Base-by-base conservation (phyloP, 768 basidiomycete genomes). In the Tulasnella sp. region DNA sequence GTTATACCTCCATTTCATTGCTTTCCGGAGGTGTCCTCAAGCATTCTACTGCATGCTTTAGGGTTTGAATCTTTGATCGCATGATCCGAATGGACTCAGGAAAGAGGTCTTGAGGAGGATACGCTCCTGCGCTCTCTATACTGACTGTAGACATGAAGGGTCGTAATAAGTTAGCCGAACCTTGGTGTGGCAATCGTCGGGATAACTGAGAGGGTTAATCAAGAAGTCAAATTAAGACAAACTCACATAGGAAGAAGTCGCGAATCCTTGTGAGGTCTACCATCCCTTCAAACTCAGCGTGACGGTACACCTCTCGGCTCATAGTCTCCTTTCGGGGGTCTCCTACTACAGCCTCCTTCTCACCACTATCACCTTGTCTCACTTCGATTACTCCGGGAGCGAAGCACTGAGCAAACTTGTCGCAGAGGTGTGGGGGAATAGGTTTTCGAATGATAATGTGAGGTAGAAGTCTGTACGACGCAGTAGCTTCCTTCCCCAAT, bases 181-280 rank as follows among this genome's bases (percentile, higher is more conserved):
- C 15, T 7, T 15, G 26, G 23, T 17, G 32, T 17, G 55, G 1
- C 0, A 38, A 23, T 9, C 26, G 4, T 8, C 13, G 23, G 15
- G 3, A 49, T 53, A 42, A 27, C n/a, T 51, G 34, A 64, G 53
- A 38, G 4, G 11, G 58, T 15, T 38, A n/a, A n/a, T n/a, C n/a
- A n/a, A n/a, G n/a, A n/a, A n/a, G n/a, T 2, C 9, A 52, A 45
- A 49, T 43, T 15, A 45, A 52, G 15, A 26, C n/a, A 32, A 41
- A 75, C 89, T 67, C 66, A 93, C 95, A 97, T 56, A 97, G 78
- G 72, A 96, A 97, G 73, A 85, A 87, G 75, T 97, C 93, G 53
- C 91, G 77, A 48, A 96, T 83, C 7, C 96, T 79, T 56, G 83
- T 82, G 53, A 99, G 76, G 70, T 88, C 79, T 3, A 95, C 92